Evolutionary conservation across 495 filamentous ascomycete genomes (phyloP), one percentile per base, ranked within the genome.

Genomic region (Tuber microsphaerosporum): DNA sequence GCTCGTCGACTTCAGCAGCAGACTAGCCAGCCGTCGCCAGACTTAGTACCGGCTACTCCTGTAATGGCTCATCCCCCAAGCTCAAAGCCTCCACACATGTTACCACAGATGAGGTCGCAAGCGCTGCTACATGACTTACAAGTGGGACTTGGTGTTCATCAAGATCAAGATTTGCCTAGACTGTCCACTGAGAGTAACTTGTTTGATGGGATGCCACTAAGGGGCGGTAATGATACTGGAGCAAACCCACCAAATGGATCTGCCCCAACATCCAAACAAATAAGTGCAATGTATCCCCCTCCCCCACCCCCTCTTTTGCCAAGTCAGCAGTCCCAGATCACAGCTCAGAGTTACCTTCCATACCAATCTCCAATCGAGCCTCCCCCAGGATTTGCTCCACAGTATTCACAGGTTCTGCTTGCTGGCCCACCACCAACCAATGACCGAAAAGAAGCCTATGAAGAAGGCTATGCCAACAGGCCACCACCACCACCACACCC

Each of bases 1-100:
- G 80, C 80, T 20, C 80, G 80, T 61, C 80, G 79, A 17, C 76
- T 81, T 42, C 80, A 81, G 69, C 80, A 81, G 46, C 80, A 82
- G 43, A 82, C 74, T 17, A 74, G 61, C 16, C 76, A 81, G 20
- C 80, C 80, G 7, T 75, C 70, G 34, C 72, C 76, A 31, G 75
- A 73, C n/a, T 71, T 73, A 22, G 80, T 83, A 37, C 81, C 81
- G 22, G 74, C 74, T 31, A 83, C 81, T 9, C 81, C 81, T 37
- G 74, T 61, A 22, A 80, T 82, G 74, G 74, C 61, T 17, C 81
- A 83, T 72, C 74, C 78, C 20, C 81, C 81, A 37, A 83, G 76
- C 65, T 82, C 81, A 2, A 76, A 76, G 26, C 81, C 81, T 20
- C 72, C 74, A 26, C 78, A 83, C 44, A 69, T 77, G 19, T 76